Evolutionary conservation across 106 monocot genomes (phyloP), one percentile per base, ranked within the genome.

Genomic region (Gastrodia elata): DNA sequence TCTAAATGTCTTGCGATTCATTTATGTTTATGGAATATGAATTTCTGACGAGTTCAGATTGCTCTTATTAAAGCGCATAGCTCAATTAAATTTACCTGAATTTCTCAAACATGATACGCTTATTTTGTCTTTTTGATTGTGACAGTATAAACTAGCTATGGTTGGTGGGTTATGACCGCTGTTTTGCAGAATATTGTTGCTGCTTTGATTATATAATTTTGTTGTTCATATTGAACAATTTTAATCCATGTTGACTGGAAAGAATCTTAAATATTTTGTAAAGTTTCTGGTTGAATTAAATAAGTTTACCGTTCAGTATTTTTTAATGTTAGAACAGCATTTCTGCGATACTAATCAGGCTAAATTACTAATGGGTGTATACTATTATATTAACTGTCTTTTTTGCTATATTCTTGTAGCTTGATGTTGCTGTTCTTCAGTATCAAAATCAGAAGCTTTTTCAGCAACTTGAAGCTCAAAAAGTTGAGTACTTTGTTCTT

Each of bases 401-500:
- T 67, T 15, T 64, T 15, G 30, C 39, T 48, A n/a, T 61, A 16
- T 76, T 75, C 25, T 73, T 81, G 77, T 72, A 98, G 98, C 86
- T 93, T 77, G 97, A 98, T 88, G 84, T 91, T 75, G 68, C 80
- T 85, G 93, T 99, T n/a, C 90, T 93, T 67, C 86, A 85, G 71
- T 99, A 77, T 84, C 86, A 87, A 86, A 99, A 99, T 76, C 86
- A 93, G 83, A 99, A 99, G 77, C 88, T 99, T 78, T 65, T 77
- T 61, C 91, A 99, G 74, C 91, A 99, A 80, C 55, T 99, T 40
- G 93, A 99, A 84, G 86, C 81, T 46, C 90, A 91, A 68, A 93
- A 86, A 59, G 78, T 98, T 48, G 98, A 91, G 75, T 87, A 79
- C 75, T 77, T 43, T 81, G 73, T 68, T 68, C 86, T 93, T 39